Base-by-base conservation (phyloP, 768 basidiomycete species). In the Pleurotus cornucopiae region DNA sequence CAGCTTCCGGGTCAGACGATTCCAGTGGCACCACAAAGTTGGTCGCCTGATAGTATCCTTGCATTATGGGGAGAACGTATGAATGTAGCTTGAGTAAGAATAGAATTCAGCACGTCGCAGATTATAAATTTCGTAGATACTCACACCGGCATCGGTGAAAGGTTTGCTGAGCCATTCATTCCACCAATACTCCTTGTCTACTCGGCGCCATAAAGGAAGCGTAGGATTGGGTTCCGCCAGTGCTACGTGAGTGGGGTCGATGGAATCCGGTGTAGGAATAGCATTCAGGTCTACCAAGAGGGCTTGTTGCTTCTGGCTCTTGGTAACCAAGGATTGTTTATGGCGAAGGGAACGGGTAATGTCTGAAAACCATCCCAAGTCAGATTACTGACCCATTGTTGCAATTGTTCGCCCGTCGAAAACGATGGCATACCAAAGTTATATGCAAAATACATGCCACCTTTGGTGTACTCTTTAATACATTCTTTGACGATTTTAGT, bases 121-220 rank as follows among this genome's bases (percentile, higher is more conserved):
- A 18, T 54, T 21, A 41, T 4, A 5, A 21, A 45, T 14, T 6
- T n/a, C 16, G 44, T 53, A 38, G 14, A 34, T 13, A 71, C 82
- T 57, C 71, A 94, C 93, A 18, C 94, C 94, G 45, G 87, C 86
- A 58, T 98, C 92, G 39, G 93, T 75, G 61, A 99, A 88, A 2
- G 91, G 86, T 61, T 88, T 88, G 23, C 83, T 78, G 56, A 98
- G 78, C 79, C 84, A 85, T 63, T 94, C 91, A 64, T 98, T 99
- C 93, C 94, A 98, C 90, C 94, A 98, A 68, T 92, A 98, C 43
- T 89, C 86, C 46, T 81, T 79, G 62, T 98, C 92, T 0, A 94
- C 91, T 11, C 94, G 77, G 23, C 94, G 80, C 94, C 96, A 98
- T 3, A 98, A 77, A 0, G 97, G 95, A 12, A 95, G 77, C 0